Evolutionary conservation across 495 filamentous ascomycete species (phyloP).

Genomic region (Talaromyces nanjingensis): DNA sequence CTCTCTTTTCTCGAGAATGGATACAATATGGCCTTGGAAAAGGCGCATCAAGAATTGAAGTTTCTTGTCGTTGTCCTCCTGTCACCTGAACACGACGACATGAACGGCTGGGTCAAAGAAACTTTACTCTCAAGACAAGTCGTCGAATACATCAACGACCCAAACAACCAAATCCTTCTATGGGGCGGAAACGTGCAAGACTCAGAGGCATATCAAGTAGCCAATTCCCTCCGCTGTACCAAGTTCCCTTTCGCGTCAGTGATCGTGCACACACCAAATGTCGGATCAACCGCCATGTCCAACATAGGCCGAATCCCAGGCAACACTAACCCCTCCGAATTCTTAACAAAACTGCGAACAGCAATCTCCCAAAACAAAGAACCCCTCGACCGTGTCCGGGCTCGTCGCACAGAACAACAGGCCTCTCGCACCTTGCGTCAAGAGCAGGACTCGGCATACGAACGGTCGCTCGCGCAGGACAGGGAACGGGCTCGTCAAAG

Average conservation of each 20-base stretch:
- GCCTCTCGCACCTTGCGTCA: constrained; percentile 68
- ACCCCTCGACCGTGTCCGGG: constrained; percentile 59
- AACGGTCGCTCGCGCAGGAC: constrained; percentile 81
- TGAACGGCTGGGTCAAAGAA: constrained; percentile 69
- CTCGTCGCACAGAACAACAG: constrained; percentile 67
- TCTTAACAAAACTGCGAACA: constrained; percentile 62
- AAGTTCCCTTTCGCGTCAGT: constrained; percentile 87
- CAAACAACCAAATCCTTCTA: constrained; percentile 67
- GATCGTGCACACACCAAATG: constrained; percentile 73
- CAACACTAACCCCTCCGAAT: constrained; percentile 54
- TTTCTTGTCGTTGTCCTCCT: constrained; percentile 80
- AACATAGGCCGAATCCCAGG: constrained; percentile 71
- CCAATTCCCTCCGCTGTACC: constrained; percentile 71
- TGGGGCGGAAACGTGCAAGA: constrained; percentile 93
- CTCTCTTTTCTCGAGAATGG: constrained; percentile 76
- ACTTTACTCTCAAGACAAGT: constrained; percentile 74
- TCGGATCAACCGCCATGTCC: constrained; percentile 79
- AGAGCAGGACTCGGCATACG: constrained; percentile 87
- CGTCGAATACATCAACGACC: constrained; percentile 61
- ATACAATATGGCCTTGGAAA: constrained; percentile 82
- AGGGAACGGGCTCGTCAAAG: constrained; percentile 69
- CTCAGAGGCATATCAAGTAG: constrained; percentile 87
- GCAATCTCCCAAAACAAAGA: constrained; percentile 64
- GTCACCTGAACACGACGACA: constrained; percentile 91
- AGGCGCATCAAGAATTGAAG: constrained; percentile 83